Evolutionary conservation across 129 eudicot species (phyloP).

Genomic region (Flaveria bidentis): DNA sequence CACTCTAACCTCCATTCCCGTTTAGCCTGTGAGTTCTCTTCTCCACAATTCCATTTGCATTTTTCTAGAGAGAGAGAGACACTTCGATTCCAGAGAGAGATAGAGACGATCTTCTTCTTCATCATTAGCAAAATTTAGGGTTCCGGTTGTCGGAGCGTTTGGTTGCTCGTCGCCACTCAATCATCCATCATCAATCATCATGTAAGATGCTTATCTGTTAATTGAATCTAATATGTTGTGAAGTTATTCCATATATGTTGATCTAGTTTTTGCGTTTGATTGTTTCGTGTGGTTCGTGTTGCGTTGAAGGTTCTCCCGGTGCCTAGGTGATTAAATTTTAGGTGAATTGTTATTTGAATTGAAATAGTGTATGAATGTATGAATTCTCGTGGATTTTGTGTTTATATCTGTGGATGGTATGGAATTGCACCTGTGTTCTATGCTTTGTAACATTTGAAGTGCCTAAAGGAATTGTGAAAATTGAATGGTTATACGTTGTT

Average conservation of each 20-base stretch:
- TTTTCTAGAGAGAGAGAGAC: too few relatives aligned
- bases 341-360: slow-evolving; percentile 11
- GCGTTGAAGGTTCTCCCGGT: background rate
- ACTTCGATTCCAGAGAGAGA: slow-evolving; percentile 25
- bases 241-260: slow-evolving; percentile 8
- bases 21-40: slow-evolving; percentile 26
- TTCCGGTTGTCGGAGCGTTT: slow-evolving; percentile 16
- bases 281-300: background rate
- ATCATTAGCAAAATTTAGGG: slow-evolving; percentile 31
- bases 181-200: slow-evolving; percentile 28
- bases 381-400: slow-evolving; percentile 14
- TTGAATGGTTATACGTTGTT: slow-evolving; percentile 8
- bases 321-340: slow-evolving; percentile 2
- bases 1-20: background rate
- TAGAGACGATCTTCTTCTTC: slow-evolving; percentile 39
- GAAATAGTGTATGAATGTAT: background rate
- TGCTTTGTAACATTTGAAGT: background rate
- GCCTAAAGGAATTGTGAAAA: background rate
- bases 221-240: background rate
- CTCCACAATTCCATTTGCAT: background rate
- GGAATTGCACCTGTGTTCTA: background rate
- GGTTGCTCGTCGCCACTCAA: slow-evolving; percentile 21
- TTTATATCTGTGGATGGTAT: background rate
- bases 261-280: slow-evolving; percentile 28
- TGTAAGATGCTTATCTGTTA: slow-evolving; percentile 26